Percentiles rank a stretch among this genome's conserved stretches.
Evolutionary conservation across 495 filamentous ascomycete species (phyloP).

Genomic region (Tuber aestivum): DNA sequence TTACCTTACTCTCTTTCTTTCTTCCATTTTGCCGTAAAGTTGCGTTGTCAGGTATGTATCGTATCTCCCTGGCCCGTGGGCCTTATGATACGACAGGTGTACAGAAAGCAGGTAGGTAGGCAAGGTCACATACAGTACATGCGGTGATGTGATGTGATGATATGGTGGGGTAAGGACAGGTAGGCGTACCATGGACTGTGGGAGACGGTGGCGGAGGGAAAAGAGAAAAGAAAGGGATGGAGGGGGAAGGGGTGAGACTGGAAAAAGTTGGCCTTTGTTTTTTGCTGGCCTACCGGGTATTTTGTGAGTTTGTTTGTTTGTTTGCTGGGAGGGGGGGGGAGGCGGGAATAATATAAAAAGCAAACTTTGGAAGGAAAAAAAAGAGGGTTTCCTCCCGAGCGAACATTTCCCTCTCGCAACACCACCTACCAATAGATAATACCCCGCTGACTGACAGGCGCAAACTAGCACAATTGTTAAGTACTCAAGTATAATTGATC

Average conservation of each 20-base stretch:
- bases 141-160: not conserved
- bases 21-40: not conserved
- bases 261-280: not conserved
- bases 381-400: not conserved
- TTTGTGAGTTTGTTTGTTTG: not conserved
- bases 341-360: not conserved
- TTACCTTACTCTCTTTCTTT: not conserved
- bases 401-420: not conserved
- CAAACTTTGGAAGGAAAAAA: not conserved
- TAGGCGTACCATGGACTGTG: not conserved
- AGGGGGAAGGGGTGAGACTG: not conserved
- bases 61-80: not conserved
- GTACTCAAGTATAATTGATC: not conserved
- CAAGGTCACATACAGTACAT: not conserved
- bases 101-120: not conserved
- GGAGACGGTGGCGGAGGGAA: not conserved
- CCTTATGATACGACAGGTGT: not conserved
- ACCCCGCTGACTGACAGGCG: not conserved
- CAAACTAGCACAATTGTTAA: conserved; percentile 1
- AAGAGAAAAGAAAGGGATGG: not conserved
- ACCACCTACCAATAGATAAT: not conserved
- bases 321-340: not conserved
- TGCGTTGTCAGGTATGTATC: not conserved
- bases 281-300: not conserved
- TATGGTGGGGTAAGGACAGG: not conserved